These are phyloP conservation scores for Starmerella sp. DNA, from an alignment of 805 yeast species.

Conservation along the genomic window DNA sequence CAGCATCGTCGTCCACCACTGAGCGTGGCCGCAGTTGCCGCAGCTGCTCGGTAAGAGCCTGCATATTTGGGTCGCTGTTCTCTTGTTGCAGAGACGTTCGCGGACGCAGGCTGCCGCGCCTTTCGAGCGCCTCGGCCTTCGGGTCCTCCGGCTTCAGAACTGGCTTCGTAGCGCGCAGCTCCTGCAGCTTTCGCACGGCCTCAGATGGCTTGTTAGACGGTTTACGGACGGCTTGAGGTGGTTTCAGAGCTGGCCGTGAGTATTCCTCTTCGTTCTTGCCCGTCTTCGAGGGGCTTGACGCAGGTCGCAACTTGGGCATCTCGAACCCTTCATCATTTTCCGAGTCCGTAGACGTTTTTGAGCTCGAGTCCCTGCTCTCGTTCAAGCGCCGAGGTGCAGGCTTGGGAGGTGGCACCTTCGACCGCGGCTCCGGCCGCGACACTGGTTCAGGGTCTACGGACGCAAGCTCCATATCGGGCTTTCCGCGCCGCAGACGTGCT, in stretches of 20 bases:
- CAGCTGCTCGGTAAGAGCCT: slow-evolving; percentile 17
- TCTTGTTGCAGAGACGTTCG: slow-evolving; percentile 7
- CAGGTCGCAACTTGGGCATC: slow-evolving; percentile 11
- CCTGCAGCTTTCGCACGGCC: slow-evolving; percentile 16
- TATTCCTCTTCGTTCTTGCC: neutral
- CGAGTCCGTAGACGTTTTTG: neutral
- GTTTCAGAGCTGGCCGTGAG: slow-evolving; percentile 10
- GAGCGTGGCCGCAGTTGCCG: slow-evolving; percentile 16
- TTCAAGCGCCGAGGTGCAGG: neutral
- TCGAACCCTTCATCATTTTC: slow-evolving; percentile 3
- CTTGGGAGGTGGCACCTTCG: neutral
- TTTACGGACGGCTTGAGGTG: slow-evolving; percentile 14
- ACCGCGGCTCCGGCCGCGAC: neutral
- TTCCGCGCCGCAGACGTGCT: neutral
- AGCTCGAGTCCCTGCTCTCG: neutral
- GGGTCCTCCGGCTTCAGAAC: slow-evolving; percentile 10
- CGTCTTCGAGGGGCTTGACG: slow-evolving; percentile 1
- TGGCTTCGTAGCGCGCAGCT: slow-evolving; percentile 19
- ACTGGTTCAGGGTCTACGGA: neutral
- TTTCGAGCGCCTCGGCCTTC: slow-evolving; percentile 16
- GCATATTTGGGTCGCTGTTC: slow-evolving; percentile 11
- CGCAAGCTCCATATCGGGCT: neutral
- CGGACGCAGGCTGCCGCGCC: slow-evolving; percentile 13
- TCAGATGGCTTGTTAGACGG: slow-evolving; percentile 14
- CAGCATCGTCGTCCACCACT: neutral